Percentiles rank a stretch among this genome's conserved stretches.
Conservation (phyloP, 164 flowering plant species). For the grape (Vitis vinifera) region ASM3070453v1 NC_081818.1:6919001-6919500, state of each 20-base stretch:
- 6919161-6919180: constrained; percentile 23
- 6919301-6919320: constrained; percentile 69
- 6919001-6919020: constrained; percentile 16
- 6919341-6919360: constrained; percentile 38
- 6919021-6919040: constrained; percentile 20
- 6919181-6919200: constrained; percentile 32
- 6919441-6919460: constrained; percentile 64
- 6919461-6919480: constrained; percentile 54
- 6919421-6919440: constrained; percentile 70
- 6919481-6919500: constrained; percentile 33
- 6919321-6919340: constrained; percentile 24
- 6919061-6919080: constrained; percentile 39
- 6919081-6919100: constrained; percentile 65
- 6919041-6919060: constrained; percentile 53
- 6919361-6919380: constrained; percentile 59
- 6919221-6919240: constrained; percentile 51
- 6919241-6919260: constrained; percentile 32
- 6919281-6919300: constrained; percentile 64
- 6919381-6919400: constrained; percentile 53
- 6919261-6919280: constrained; percentile 43
- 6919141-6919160: constrained; percentile 17
- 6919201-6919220: constrained; percentile 44
- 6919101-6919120: constrained; percentile 68
- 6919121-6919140: constrained; percentile 12
- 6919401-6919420: constrained; percentile 72